A percentile compares a stretch with the other conserved stretches of the same genome.
These are phyloP conservation scores for Gloeopeniophorella convolvens DNA, from an alignment of 768 basidiomycete genomes.

Conservation along the genomic window DNA sequence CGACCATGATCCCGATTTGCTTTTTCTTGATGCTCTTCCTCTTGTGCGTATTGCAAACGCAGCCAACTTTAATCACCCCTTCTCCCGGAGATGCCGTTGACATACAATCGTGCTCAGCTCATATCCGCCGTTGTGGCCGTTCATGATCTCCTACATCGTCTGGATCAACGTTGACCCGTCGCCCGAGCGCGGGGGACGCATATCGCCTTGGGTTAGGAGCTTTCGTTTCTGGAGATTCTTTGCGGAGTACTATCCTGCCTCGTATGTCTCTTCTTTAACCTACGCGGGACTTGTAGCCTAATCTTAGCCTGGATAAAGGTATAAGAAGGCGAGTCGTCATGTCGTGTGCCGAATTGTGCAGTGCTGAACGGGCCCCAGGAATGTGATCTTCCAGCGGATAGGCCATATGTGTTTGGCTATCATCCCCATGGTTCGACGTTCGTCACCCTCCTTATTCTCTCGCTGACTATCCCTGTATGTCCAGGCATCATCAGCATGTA, in stretches of 20 bases:
- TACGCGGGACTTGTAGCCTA: background rate
- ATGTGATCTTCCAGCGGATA: slow-evolving; percentile 82
- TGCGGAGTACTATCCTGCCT: slow-evolving; percentile 86
- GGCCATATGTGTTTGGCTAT: slow-evolving; percentile 96
- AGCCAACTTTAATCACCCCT: background rate
- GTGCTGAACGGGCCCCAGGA: slow-evolving; percentile 42
- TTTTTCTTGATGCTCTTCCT: slow-evolving; percentile 68
- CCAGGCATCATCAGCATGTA: slow-evolving; percentile 97
- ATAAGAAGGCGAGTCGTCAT: slow-evolving; percentile 35
- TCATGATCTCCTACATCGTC: slow-evolving; percentile 66
- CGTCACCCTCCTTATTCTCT: background rate
- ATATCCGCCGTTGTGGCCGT: slow-evolving; percentile 82
- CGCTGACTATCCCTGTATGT: background rate
- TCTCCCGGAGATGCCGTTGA: no score
- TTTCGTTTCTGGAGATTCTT: slow-evolving; percentile 80
- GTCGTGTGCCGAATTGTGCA: background rate
- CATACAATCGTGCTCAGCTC: slow-evolving; percentile 48
- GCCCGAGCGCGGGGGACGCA: slow-evolving; percentile 65
- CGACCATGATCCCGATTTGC: slow-evolving; percentile 66
- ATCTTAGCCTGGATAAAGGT: slow-evolving; percentile 17
- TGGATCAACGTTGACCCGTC: slow-evolving; percentile 79
- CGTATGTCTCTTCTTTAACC: slow-evolving; percentile 44
- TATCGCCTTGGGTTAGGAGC: slow-evolving; percentile 68
- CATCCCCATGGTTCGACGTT: slow-evolving; percentile 84
- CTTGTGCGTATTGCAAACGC: slow-evolving; percentile 71